Percentiles rank a stretch among this genome's conserved stretches.
Conservation (phyloP, 768 basidiomycete genomes). For the Lactifluus volemus region DNA sequence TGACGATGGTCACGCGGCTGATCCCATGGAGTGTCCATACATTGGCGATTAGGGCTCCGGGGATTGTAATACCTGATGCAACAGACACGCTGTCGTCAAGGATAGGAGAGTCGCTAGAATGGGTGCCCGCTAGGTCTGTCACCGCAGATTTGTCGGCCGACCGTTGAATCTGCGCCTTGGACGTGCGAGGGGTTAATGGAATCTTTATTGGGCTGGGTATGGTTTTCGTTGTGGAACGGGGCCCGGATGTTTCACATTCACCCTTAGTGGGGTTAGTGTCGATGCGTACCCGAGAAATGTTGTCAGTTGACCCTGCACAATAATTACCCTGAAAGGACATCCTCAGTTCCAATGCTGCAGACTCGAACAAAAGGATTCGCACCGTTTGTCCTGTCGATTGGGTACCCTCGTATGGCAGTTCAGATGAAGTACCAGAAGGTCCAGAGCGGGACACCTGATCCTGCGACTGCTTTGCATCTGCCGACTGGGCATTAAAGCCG, state of each 20-base stretch:
- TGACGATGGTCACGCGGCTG: conserved; percentile 1
- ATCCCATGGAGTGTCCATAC: conserved; percentile 1
- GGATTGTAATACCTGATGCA: conserved; percentile 16
- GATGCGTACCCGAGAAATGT: background rate
- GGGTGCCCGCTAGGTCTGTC: background rate
- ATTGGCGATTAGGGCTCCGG: conserved; percentile 8
- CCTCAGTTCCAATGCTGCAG: background rate
- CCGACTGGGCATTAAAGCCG: background rate
- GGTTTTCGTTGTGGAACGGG: conserved; percentile 1
- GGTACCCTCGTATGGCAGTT: background rate
- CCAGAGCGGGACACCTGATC: background rate
- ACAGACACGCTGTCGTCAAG: conserved; percentile 9
- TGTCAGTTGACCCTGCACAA: background rate
- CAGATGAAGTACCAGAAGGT: background rate
- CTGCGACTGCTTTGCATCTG: background rate
- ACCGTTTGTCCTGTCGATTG: background rate
- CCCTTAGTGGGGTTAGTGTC: background rate
- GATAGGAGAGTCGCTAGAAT: conserved; percentile 4
- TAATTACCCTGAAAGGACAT: background rate
- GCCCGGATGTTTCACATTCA: background rate
- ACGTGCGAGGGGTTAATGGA: background rate
- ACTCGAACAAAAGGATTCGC: background rate
- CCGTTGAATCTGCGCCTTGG: conserved; percentile 9
- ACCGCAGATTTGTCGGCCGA: background rate
- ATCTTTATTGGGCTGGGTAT: conserved; percentile 16